Base-by-base conservation (phyloP, 345 rosid species). In the Hirschfeldia incana region DNA sequence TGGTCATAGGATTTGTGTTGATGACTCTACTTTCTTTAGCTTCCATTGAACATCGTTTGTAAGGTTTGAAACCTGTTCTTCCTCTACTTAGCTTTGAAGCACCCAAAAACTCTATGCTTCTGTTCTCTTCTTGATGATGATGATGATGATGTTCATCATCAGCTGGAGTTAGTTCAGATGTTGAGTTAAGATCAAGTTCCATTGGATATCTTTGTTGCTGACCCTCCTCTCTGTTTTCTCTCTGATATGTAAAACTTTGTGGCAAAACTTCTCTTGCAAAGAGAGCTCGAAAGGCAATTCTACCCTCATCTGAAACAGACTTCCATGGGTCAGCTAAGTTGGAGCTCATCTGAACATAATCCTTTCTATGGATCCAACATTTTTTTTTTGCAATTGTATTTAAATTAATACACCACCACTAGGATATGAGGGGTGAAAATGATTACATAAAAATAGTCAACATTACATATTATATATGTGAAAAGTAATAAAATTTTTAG, bases 271-370 rank as follows among this genome's bases (percentile, higher is more conserved):
- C 86, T 77, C 97, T 86, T 13, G 94, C 85, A 87, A 94, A 94
- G 75, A 94, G 92, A 36, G 97, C 97, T 84, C 65, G 91, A 75
- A 94, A 94, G 29, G 98, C 97, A 80, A 94, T 69, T 73, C 97
- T 86, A n/a, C 98, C 98, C 97, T 62, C 97, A 75, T 91, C 91
- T 4, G 98, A 92, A 16, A 94, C 98, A 78, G 86, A 84, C 84
- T 94, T 94, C 98, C 97, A 90, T 15, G 92, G 88, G 75, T 94
- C 98, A 4, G 76, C 82, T 59, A 44, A 4, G 69, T 57, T 91
- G 83, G 83, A 73, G 71, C 37, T 84, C 21, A 21, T 21, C 21
- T 21, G 21, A 21, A 21, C 21, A 21, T 21, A 21, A 21, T 21
- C 21, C 21, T 21, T 21, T 21, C 21, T 21, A 21, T 21, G 21